phyloP scores from a whole-genome alignment of 257 asterid genomes.

The Capsicum rhomboideum region DNA sequence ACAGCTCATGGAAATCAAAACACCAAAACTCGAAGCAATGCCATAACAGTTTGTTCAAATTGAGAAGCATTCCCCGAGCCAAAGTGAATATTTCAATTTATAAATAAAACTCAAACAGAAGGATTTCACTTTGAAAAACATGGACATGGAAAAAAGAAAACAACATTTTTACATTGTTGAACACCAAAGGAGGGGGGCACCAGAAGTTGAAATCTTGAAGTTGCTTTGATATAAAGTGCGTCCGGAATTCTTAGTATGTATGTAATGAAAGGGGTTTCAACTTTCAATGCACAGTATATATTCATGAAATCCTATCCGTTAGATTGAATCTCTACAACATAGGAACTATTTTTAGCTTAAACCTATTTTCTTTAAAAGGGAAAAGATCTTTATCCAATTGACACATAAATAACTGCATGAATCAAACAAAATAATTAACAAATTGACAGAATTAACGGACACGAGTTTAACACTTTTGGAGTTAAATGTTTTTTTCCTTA shows the following conservation, averaged over 20 bases:
- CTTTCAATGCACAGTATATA: background rate
- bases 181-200: background rate
- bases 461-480: background rate
- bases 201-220: background rate
- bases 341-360: background rate
- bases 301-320: background rate
- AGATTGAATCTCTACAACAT: background rate
- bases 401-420: background rate
- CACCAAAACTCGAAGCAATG: background rate
- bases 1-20: background rate
- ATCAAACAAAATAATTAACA: background rate
- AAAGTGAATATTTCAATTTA: background rate
- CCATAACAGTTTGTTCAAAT: background rate
- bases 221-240: background rate
- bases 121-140: background rate
- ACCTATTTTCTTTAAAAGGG: background rate
- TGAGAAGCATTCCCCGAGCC: background rate
- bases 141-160: background rate
- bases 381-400: background rate
- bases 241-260: background rate
- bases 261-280: background rate
- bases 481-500: background rate
- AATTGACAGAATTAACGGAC: background rate
- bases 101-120: background rate
- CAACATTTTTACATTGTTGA: background rate